Evolutionary conservation across 352 stramenopile genomes (phyloP).

Genomic region (Saprolegnia diclina): DNA sequence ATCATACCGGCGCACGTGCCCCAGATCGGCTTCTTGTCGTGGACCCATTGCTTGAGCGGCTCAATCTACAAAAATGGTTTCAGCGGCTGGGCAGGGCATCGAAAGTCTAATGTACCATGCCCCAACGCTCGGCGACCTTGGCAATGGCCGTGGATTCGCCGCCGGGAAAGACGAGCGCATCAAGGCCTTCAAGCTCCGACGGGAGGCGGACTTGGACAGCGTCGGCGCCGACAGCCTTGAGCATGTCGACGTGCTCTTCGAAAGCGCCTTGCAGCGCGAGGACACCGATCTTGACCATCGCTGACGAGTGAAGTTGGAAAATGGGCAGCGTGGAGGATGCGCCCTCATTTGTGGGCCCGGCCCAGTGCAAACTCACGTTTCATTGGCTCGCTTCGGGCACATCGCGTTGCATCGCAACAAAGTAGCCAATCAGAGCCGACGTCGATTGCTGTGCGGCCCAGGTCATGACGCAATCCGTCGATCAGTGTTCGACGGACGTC

Average conservation of each 20-base stretch:
- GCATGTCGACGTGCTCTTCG: slow-evolving; percentile 85
- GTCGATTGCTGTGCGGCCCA: not conserved
- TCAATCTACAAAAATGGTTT: slow-evolving; percentile 33
- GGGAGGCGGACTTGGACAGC: slow-evolving; percentile 75
- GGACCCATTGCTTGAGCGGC: slow-evolving; percentile 74
- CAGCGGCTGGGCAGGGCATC: not conserved
- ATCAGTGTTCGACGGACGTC: not conserved
- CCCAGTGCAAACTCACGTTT: not conserved
- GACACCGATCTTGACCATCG: slow-evolving; percentile 62
- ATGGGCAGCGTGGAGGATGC: slow-evolving; percentile 10
- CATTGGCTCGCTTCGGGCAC: not conserved
- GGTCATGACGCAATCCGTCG: not conserved
- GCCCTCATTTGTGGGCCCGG: not conserved
- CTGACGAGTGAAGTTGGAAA: slow-evolving; percentile 3
- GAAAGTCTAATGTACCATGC: slow-evolving; percentile 34
- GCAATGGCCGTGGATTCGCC: slow-evolving; percentile 96
- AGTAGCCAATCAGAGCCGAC: not conserved
- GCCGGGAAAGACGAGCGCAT: slow-evolving; percentile 92
- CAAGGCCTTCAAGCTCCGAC: slow-evolving; percentile 67
- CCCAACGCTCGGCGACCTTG: slow-evolving; percentile 82
- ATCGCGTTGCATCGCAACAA: not conserved
- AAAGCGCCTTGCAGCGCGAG: slow-evolving; percentile 89
- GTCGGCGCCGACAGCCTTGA: slow-evolving; percentile 46
- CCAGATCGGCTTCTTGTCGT: slow-evolving; percentile 86
- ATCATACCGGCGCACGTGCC: slow-evolving; percentile 97